phyloP scores from a whole-genome alignment of 2,329 filamentous ascomycete genomes.

The Bipolaris victoriae region DNA sequence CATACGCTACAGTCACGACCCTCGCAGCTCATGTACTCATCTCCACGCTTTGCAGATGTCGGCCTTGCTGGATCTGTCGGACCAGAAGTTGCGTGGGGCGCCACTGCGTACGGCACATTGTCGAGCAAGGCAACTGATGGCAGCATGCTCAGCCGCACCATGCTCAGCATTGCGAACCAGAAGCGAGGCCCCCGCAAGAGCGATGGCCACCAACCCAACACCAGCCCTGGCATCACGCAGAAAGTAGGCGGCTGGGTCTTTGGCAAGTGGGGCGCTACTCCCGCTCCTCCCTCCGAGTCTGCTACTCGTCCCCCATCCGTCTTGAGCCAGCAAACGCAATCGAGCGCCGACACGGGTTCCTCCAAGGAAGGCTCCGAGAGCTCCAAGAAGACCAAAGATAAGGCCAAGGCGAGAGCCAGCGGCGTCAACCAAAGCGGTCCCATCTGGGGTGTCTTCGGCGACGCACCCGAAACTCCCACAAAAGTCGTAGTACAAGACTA shows the following conservation, averaged over 20 bases:
- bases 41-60: slow-evolving; percentile 58
- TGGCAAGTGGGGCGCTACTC: slow-evolving; percentile 66
- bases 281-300: slow-evolving; percentile 43
- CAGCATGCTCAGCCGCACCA: slow-evolving; percentile 62
- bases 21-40: slow-evolving; percentile 69
- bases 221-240: slow-evolving; percentile 51
- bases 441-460: slow-evolving; percentile 49
- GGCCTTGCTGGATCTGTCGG: slow-evolving; percentile 52
- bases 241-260: slow-evolving; percentile 71
- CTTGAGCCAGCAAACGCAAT: slow-evolving; percentile 31
- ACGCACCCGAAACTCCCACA: slow-evolving; percentile 41
- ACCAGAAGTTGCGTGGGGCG: slow-evolving; percentile 53
- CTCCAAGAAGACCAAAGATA: slow-evolving; percentile 20
- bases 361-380: slow-evolving; percentile 6
- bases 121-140: slow-evolving; percentile 58
- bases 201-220: slow-evolving; percentile 23
- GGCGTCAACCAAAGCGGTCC: slow-evolving; percentile 50
- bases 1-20: slow-evolving; percentile 79
- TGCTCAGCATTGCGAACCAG: slow-evolving; percentile 39
- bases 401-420: slow-evolving; percentile 35
- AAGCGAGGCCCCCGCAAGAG: slow-evolving; percentile 31
- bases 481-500: slow-evolving; percentile 46
- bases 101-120: slow-evolving; percentile 58
- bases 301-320: slow-evolving; percentile 27
- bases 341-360: slow-evolving; percentile 18